These are phyloP conservation scores for Aspergillus calidoustus DNA, from an alignment of 2,329 filamentous ascomycete genomes.

Conservation along the genomic window DNA sequence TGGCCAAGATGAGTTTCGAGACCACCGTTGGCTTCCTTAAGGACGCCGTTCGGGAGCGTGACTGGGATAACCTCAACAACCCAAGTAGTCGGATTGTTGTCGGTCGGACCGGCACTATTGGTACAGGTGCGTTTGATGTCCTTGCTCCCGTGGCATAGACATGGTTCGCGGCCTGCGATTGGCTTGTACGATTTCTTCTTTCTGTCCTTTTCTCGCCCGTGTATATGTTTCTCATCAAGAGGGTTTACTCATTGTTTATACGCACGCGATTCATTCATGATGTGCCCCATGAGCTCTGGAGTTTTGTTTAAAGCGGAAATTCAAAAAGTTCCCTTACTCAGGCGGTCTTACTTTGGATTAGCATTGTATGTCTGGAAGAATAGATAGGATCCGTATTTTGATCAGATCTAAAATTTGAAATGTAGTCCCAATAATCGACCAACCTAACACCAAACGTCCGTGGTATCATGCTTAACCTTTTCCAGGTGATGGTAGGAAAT, in stretches of 20 bases:
- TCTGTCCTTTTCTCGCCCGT: slow-evolving; percentile 22
- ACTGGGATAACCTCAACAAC: slow-evolving; percentile 84
- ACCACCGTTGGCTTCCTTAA: slow-evolving; percentile 92
- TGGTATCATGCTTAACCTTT: slow-evolving; percentile 31
- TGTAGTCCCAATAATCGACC: slow-evolving; percentile 11
- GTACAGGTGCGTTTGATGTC: slow-evolving; percentile 92
- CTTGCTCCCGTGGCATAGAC: slow-evolving; percentile 58
- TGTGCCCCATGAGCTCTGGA: slow-evolving; percentile 43
- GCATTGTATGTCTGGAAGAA: slow-evolving; percentile 17
- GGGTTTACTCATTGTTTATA: slow-evolving; percentile 31
- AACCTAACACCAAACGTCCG: slow-evolving; percentile 28
- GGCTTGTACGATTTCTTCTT: slow-evolving; percentile 13
- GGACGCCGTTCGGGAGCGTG: slow-evolving; percentile 86
- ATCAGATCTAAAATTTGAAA: slow-evolving; percentile 1
- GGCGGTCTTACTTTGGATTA: slow-evolving; percentile 12
- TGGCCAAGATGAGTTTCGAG: slow-evolving; percentile 99
- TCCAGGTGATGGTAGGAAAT: slow-evolving; percentile 21
- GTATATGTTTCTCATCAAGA: slow-evolving; percentile 28
- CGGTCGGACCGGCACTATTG: slow-evolving; percentile 78
- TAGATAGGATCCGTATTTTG: slow-evolving; percentile 1
- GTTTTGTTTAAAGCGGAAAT: slow-evolving; percentile 41
- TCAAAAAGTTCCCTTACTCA: slow-evolving; percentile 35
- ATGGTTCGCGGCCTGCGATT: neutral
- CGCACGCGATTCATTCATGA: slow-evolving; percentile 30
- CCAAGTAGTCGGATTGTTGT: slow-evolving; percentile 89